A percentile compares a stretch with the other conserved stretches of the same genome.
Conservation (phyloP, 345 rosid species). For the Moricandia arvensis region DNA sequence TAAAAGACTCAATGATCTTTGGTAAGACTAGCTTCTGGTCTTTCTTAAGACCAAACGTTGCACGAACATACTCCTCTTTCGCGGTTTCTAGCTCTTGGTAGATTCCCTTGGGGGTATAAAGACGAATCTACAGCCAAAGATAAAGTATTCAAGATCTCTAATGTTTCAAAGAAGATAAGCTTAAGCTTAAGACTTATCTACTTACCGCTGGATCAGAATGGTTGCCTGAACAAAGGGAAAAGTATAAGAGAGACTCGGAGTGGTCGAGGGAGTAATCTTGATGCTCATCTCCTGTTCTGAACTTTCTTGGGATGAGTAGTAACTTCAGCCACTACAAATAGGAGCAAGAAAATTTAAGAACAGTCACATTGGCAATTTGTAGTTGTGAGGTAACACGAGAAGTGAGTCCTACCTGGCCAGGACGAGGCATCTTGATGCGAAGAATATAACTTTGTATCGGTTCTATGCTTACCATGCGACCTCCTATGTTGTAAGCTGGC, state of each 20-base stretch:
- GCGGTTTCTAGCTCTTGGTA: conserved; percentile 79
- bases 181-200: conserved; percentile 14
- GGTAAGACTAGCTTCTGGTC: conserved; percentile 81
- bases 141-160: conserved; percentile 9
- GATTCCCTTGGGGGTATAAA: conserved; percentile 69
- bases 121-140: conserved; percentile 58
- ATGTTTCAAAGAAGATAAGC: not conserved
- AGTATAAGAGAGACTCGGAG: conserved; percentile 76
- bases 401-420: conserved; percentile 68
- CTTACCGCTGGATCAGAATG: conserved; percentile 98
- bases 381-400: not conserved
- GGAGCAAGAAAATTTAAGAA: conserved; percentile 16
- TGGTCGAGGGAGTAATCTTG: conserved; percentile 65
- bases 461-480: conserved; percentile 79
- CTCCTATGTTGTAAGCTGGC: conserved; percentile 89
- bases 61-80: conserved; percentile 82
- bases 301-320: conserved; percentile 66
- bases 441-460: conserved; percentile 68
- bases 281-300: conserved; percentile 66
- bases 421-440: conserved; percentile 82
- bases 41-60: conserved; percentile 63
- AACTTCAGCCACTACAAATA: conserved; percentile 75
- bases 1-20: conserved; percentile 69
- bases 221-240: conserved; percentile 83
- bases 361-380: not conserved